These are phyloP conservation scores for Skeletonema potamos DNA, from an alignment of 108 stramenopile species.

Conservation along the genomic window DNA sequence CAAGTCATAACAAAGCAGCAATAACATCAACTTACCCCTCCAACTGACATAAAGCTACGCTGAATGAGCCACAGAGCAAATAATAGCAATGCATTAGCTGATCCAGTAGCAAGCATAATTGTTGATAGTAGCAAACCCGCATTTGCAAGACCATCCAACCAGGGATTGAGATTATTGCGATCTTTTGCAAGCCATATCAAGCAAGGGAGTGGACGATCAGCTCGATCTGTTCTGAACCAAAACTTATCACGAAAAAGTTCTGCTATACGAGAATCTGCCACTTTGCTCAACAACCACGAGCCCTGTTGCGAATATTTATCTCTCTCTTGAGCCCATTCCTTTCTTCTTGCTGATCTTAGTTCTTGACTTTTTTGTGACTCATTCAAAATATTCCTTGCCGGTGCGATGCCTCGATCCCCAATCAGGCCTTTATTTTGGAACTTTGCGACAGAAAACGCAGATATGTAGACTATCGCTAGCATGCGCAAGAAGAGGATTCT, in stretches of 20 bases:
- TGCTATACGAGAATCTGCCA: neutral
- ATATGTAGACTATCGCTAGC: constrained; percentile 57
- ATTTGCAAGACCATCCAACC: constrained; percentile 59
- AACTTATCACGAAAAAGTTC: constrained; percentile 39
- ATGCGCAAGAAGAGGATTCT: constrained; percentile 68
- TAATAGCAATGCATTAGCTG: constrained; percentile 63
- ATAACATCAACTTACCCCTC: too few species aligned
- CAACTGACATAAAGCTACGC: constrained; percentile 65
- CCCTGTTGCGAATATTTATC: neutral
- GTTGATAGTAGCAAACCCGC: constrained; percentile 47
- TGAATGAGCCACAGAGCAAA: constrained; percentile 60
- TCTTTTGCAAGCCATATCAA: constrained; percentile 58
- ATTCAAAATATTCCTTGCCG: constrained; percentile 48
- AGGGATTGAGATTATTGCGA: constrained; percentile 55
- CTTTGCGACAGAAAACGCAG: constrained; percentile 62
- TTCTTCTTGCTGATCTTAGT: constrained; percentile 24
- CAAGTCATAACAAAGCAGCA: too few species aligned
- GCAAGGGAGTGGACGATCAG: constrained; percentile 48
- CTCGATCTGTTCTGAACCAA: constrained; percentile 54
- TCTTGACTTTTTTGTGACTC: constrained; percentile 33
- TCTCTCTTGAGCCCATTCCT: constrained; percentile 32
- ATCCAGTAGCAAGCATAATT: constrained; percentile 45
- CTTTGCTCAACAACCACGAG: neutral
- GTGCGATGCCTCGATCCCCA: constrained; percentile 64
- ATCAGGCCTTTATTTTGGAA: constrained; percentile 64